Evolutionary conservation across 345 rosid species (phyloP).

Genomic region (Litchi chinensis): DNA sequence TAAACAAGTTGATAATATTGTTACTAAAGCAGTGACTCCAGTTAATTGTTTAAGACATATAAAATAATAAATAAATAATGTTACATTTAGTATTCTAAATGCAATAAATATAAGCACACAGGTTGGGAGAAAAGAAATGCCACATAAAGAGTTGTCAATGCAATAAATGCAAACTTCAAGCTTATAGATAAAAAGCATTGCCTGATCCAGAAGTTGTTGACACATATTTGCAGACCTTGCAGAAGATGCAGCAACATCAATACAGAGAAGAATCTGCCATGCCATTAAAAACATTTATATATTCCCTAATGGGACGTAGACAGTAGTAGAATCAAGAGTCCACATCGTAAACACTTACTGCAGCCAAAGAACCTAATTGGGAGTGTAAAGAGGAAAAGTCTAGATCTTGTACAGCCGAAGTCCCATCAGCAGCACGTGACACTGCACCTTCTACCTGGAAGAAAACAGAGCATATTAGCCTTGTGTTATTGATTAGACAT

Average conservation of each 20-base stretch:
- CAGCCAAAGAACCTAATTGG: conserved; percentile 82
- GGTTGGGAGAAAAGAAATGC: not conserved
- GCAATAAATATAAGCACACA: conserved; percentile 6
- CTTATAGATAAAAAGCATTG: conserved; percentile 33
- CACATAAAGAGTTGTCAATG: not conserved
- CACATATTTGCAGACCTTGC: conserved; percentile 78
- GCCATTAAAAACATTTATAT: conserved; percentile 32
- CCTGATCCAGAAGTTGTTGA: conserved; percentile 85
- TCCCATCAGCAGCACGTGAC: conserved; percentile 78
- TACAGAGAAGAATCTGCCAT: conserved; percentile 84
- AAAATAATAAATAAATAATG: not conserved
- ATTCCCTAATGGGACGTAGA: conserved; percentile 16
- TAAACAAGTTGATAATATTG: not conserved
- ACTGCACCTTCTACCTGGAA: conserved; percentile 82
- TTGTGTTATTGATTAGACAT: conserved; percentile 1
- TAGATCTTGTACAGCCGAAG: conserved; percentile 68
- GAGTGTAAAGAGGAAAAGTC: conserved; percentile 73
- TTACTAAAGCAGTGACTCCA: not conserved
- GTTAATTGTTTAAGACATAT: too few relatives aligned
- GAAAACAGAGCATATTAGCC: conserved; percentile 17
- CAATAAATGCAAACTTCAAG: conserved; percentile 20
- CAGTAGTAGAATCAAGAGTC: conserved; percentile 18
- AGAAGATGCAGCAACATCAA: conserved; percentile 91
- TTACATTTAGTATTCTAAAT: not conserved
- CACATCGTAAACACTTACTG: conserved; percentile 56